A percentile compares a stretch with the other conserved stretches of the same genome.
Conservation (phyloP, 2,329 filamentous ascomycete genomes). For the Phyllosticta citribraziliensis region DNA sequence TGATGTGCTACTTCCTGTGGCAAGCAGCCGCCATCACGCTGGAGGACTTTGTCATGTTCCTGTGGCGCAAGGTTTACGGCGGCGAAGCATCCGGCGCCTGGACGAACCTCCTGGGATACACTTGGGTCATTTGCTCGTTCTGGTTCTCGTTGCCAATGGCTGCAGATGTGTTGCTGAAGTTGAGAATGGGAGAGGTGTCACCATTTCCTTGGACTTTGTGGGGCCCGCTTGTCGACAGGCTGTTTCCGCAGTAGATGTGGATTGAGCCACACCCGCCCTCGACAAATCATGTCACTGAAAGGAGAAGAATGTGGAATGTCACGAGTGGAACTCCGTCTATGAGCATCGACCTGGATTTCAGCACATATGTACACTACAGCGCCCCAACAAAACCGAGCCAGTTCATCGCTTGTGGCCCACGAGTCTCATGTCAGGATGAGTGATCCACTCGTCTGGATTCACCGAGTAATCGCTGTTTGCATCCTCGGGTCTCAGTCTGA, state of each 20-base stretch:
- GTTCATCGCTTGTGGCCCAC: background rate
- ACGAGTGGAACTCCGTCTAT: no score
- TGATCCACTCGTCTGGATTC: background rate
- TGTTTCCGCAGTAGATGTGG: no score
- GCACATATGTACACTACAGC: no score
- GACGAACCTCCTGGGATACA: constrained; percentile 4
- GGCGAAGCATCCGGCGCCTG: background rate
- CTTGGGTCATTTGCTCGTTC: constrained; percentile 7
- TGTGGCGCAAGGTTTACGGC: background rate
- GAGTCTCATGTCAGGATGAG: background rate
- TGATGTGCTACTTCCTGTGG: constrained; percentile 14
- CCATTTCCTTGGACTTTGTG: background rate
- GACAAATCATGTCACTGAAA: no score
- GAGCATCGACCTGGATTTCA: no score
- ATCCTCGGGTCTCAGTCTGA: background rate
- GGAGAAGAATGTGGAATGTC: no score
- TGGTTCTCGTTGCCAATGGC: constrained; percentile 8
- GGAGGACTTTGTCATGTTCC: constrained; percentile 12
- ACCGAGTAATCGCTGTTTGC: background rate
- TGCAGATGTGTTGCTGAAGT: constrained; percentile 8
- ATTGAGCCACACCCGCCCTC: no score
- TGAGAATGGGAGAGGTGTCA: constrained; percentile 3
- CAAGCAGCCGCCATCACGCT: constrained; percentile 12
- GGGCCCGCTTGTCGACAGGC: no score
- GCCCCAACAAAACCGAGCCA: background rate